Evolutionary conservation across 1,284 basidiomycete genomes (phyloP).

Genomic region (Sanghuangporus baumii): DNA sequence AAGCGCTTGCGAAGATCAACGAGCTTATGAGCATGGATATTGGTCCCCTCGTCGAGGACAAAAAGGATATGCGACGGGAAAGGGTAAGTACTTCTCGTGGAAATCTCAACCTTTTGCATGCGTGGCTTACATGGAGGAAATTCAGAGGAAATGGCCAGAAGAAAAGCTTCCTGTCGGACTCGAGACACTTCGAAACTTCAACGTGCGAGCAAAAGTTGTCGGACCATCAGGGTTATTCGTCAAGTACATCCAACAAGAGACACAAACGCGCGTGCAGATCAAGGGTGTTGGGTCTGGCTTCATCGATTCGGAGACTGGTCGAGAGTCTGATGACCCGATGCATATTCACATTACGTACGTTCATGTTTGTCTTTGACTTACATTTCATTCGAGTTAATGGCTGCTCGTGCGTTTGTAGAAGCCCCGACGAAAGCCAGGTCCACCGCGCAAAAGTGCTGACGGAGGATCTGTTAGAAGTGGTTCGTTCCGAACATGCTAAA

Average conservation of each 20-base stretch:
- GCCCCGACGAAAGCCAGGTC: slow-evolving; percentile 85
- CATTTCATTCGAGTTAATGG: neutral
- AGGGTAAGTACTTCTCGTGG: slow-evolving; percentile 34
- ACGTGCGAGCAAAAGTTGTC: slow-evolving; percentile 95
- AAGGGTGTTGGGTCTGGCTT: slow-evolving; percentile 95
- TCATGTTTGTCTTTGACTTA: slow-evolving; percentile 6
- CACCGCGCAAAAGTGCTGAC: slow-evolving; percentile 83
- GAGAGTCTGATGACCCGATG: slow-evolving; percentile 89
- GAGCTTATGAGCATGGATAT: slow-evolving; percentile 84
- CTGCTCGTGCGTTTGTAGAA: slow-evolving; percentile 39
- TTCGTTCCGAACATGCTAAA: slow-evolving; percentile 82
- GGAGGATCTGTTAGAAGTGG: slow-evolving; percentile 84
- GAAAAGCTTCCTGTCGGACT: slow-evolving; percentile 86
- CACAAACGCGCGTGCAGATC: slow-evolving; percentile 95
- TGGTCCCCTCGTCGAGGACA: slow-evolving; percentile 84
- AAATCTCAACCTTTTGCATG: neutral
- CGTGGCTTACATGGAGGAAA: slow-evolving; percentile 4
- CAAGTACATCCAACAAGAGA: slow-evolving; percentile 97
- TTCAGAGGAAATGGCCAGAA: slow-evolving; percentile 90
- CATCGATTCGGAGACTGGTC: slow-evolving; percentile 89
- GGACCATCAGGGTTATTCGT: slow-evolving; percentile 95
- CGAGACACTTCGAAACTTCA: slow-evolving; percentile 93
- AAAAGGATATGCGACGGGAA: slow-evolving; percentile 61
- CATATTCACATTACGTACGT: slow-evolving; percentile 90
- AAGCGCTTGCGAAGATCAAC: slow-evolving; percentile 78